phyloP scores from a whole-genome alignment of 495 filamentous ascomycete genomes.

The Penicillium atrosanguineum region DNA sequence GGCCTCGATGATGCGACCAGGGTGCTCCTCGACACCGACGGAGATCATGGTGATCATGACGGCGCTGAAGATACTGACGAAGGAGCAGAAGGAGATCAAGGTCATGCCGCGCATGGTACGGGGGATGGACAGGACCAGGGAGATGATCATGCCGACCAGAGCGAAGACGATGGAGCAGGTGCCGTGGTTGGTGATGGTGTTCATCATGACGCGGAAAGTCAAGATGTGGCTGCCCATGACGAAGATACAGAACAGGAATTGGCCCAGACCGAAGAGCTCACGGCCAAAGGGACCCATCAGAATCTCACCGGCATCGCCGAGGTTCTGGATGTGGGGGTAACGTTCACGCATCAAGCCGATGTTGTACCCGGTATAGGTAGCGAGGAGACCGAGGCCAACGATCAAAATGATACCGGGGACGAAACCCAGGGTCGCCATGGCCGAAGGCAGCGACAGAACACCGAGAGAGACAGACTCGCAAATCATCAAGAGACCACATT shows the following conservation, averaged over 20 bases:
- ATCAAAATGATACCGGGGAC: slow-evolving; percentile 60
- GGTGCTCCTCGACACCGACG: slow-evolving; percentile 52
- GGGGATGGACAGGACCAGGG: slow-evolving; percentile 61
- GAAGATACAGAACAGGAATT: slow-evolving; percentile 69
- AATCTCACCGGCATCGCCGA: slow-evolving; percentile 60
- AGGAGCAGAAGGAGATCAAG: slow-evolving; percentile 60
- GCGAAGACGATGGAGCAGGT: slow-evolving; percentile 70
- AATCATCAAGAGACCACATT: slow-evolving; percentile 56
- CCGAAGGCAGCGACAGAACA: slow-evolving; percentile 59
- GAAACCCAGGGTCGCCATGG: slow-evolving; percentile 63
- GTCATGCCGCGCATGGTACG: slow-evolving; percentile 59
- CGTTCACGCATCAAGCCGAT: slow-evolving; percentile 71
- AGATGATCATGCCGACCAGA: slow-evolving; percentile 61
- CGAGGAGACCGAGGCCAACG: slow-evolving; percentile 61
- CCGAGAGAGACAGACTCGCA: slow-evolving; percentile 72
- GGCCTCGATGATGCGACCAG: slow-evolving; percentile 24
- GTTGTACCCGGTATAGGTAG: slow-evolving; percentile 75
- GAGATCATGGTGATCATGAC: slow-evolving; percentile 72
- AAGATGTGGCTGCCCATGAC: slow-evolving; percentile 75
- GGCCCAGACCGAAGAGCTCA: slow-evolving; percentile 63
- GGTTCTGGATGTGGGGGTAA: slow-evolving; percentile 64
- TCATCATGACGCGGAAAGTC: slow-evolving; percentile 66
- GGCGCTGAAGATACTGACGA: slow-evolving; percentile 32
- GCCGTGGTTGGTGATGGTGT: slow-evolving; percentile 63
- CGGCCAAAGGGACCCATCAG: slow-evolving; percentile 48